phyloP scores from a whole-genome alignment of 257 asterid genomes.

The Echites panduratus region DNA sequence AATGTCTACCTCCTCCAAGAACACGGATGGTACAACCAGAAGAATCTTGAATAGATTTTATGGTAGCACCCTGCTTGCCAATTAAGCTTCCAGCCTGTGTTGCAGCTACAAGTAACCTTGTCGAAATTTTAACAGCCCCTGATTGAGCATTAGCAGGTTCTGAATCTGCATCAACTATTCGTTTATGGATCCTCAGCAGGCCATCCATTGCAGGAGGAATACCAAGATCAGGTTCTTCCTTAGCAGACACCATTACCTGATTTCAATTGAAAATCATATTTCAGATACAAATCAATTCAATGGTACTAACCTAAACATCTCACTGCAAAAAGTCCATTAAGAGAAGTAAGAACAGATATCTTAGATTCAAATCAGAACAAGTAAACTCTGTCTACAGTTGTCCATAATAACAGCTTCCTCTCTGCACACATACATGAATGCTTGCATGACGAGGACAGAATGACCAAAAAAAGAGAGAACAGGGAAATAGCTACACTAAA shows the following conservation, averaged over 20 bases:
- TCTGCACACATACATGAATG: background rate
- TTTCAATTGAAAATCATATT: background rate
- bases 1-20: slow-evolving; percentile 64
- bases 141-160: slow-evolving; percentile 49
- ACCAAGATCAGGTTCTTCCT: slow-evolving; percentile 72
- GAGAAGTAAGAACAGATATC: background rate
- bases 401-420: background rate
- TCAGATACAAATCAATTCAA: background rate
- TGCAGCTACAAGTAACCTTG: slow-evolving; percentile 88
- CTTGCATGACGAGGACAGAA: background rate
- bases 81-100: slow-evolving; percentile 89
- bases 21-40: slow-evolving; percentile 76
- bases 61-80: slow-evolving; percentile 95
- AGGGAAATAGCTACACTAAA: background rate
- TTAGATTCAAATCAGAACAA: background rate
- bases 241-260: slow-evolving; percentile 82
- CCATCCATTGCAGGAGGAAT: slow-evolving; percentile 90
- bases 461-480: background rate
- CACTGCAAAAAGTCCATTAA: background rate
- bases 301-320: background rate
- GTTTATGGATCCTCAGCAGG: slow-evolving; percentile 73
- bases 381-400: background rate
- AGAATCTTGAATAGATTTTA: slow-evolving; percentile 76
- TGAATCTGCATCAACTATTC: slow-evolving; percentile 48
- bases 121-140: slow-evolving; percentile 40